Evolutionary conservation across 768 basidiomycete species (phyloP).

Genomic region (Suillus tomentosus): DNA sequence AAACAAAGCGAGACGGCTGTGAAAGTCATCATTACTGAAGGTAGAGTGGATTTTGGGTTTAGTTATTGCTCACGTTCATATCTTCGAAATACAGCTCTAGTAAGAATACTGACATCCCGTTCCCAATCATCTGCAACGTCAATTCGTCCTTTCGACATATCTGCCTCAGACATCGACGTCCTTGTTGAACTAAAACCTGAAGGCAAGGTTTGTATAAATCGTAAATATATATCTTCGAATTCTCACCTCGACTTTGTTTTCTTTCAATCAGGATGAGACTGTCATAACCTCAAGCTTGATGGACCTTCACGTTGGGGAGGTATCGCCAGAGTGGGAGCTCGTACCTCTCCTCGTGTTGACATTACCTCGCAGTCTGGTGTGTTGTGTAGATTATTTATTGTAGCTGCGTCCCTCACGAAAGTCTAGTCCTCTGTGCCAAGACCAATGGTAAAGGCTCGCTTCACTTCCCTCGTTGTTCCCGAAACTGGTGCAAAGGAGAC

Average conservation of each 20-base stretch:
- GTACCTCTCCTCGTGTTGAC: conserved; percentile 55
- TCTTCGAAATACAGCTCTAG: conserved; percentile 29
- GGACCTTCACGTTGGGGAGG: conserved; percentile 60
- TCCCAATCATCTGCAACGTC: conserved; percentile 26
- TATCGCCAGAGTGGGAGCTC: conserved; percentile 34
- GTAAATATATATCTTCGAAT: conserved; percentile 11
- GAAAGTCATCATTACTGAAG: conserved; percentile 52
- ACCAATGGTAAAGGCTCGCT: conserved; percentile 62
- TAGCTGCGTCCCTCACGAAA: conserved; percentile 7
- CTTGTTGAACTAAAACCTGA: conserved; percentile 69
- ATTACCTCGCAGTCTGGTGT: conserved; percentile 57
- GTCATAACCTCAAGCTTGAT: conserved; percentile 62
- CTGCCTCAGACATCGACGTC: conserved; percentile 61
- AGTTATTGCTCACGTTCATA: conserved; percentile 4
- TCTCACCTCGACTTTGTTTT: not conserved
- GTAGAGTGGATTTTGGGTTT: conserved; percentile 19
- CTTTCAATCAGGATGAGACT: conserved; percentile 62
- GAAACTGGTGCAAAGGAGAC: conserved; percentile 78
- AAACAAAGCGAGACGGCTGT: conserved; percentile 45
- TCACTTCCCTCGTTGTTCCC: conserved; percentile 62
- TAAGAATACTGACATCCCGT: conserved; percentile 55
- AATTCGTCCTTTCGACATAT: conserved; percentile 54
- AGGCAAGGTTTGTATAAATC: conserved; percentile 55
- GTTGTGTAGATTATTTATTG: conserved; percentile 23
- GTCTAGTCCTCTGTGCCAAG: conserved; percentile 46